Percentiles rank a stretch among this genome's conserved stretches.
phyloP scores from a whole-genome alignment of 768 basidiomycete genomes.

The Amylocystis lapponica region DNA sequence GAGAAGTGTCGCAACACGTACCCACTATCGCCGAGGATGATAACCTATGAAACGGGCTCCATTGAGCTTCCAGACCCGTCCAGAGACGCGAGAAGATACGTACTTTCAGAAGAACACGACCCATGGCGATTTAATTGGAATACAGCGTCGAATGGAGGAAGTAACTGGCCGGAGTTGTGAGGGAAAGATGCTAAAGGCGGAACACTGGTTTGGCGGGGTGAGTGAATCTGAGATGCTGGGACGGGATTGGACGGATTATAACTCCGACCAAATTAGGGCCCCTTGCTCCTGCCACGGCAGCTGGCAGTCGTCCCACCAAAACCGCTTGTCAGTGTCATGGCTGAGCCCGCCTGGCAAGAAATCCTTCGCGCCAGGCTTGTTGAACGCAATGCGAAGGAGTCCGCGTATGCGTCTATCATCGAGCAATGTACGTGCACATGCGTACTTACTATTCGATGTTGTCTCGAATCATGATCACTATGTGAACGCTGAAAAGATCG shows the following conservation, averaged over 20 bases:
- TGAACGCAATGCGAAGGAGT: conserved; percentile 79
- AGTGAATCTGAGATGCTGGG: conserved; percentile 18
- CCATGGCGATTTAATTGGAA: conserved; percentile 41
- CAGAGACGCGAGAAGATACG: conserved; percentile 3
- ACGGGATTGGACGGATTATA: conserved; percentile 16
- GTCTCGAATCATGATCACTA: conserved; percentile 6
- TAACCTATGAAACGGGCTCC: conserved; percentile 58
- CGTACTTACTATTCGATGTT: conserved; percentile 7
- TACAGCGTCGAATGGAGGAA: conserved; percentile 14
- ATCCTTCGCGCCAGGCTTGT: conserved; percentile 70
- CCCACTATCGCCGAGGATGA: conserved; percentile 98
- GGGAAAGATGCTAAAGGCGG: conserved; percentile 7
- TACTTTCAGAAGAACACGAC: conserved; percentile 85
- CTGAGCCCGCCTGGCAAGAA: conserved; percentile 83
- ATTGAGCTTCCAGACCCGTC: conserved; percentile 2
- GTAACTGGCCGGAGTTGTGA: conserved; percentile 9
- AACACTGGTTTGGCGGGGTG: too few species aligned
- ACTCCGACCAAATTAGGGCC: conserved; percentile 23
- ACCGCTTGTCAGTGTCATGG: too few species aligned
- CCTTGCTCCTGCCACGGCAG: conserved; percentile 7
- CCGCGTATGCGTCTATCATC: conserved; percentile 77
- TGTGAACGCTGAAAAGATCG: conserved; percentile 56
- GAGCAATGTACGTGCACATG: conserved; percentile 72
- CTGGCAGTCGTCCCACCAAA: neutral
- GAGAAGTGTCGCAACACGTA: conserved; percentile 34